Percentiles rank a stretch among this genome's conserved stretches.
Evolutionary conservation across 179 eudicot species (phyloP).

Genomic region (Silene noctiflora): DNA sequence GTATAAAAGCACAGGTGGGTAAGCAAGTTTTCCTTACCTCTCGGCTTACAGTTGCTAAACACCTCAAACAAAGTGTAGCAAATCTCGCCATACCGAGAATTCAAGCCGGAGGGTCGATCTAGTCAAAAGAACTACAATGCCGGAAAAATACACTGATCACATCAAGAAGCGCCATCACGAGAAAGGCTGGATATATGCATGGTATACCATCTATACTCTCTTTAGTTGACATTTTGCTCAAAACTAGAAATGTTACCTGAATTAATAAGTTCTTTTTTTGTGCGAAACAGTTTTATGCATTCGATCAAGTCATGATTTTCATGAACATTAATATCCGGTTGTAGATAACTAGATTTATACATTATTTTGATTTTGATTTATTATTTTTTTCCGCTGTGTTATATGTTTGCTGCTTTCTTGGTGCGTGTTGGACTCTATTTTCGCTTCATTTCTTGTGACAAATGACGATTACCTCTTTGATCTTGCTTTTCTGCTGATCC

Average conservation of each 20-base stretch:
- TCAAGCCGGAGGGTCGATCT: constrained; percentile 17
- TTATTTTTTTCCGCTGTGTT: too few relatives aligned
- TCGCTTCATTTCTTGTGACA: too few relatives aligned
- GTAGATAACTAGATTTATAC: too few relatives aligned
- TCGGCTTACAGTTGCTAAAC: constrained; percentile 11
- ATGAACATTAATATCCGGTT: too few relatives aligned
- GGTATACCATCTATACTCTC: constrained; percentile 30
- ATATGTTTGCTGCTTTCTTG: too few relatives aligned
- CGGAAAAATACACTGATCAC: constrained; percentile 34
- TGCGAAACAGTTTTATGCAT: not conserved
- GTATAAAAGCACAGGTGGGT: constrained; percentile 19
- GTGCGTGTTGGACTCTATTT: too few relatives aligned
- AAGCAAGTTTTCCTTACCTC: constrained; percentile 18
- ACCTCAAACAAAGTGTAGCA: not conserved
- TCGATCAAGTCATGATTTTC: too few relatives aligned
- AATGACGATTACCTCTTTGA: too few relatives aligned
- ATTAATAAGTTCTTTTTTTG: not conserved
- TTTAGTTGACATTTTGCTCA: not conserved
- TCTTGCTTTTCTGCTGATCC: too few relatives aligned
- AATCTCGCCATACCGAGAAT: constrained; percentile 2
- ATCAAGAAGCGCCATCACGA: constrained; percentile 41
- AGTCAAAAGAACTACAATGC: constrained; percentile 17
- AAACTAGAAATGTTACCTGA: too few relatives aligned
- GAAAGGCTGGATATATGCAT: constrained; percentile 58
- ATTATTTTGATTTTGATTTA: too few relatives aligned